A percentile compares a stretch with the other conserved stretches of the same genome.
Evolutionary conservation across 345 rosid genomes (phyloP).

Genomic region (Erucastrum elatum): DNA sequence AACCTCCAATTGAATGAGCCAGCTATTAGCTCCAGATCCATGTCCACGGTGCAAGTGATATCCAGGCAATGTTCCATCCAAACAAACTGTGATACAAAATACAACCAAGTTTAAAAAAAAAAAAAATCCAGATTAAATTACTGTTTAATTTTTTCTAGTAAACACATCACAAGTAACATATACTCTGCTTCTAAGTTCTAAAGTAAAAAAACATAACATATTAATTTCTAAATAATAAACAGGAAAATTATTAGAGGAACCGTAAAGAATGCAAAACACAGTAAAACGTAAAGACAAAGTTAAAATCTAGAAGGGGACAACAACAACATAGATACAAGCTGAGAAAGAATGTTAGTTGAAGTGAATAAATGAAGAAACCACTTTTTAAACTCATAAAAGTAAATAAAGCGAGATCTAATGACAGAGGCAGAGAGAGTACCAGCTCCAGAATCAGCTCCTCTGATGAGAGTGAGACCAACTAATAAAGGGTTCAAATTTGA

Average conservation of each 20-base stretch:
- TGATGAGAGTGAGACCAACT: slow-evolving; percentile 90
- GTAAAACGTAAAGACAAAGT: slow-evolving; percentile 20
- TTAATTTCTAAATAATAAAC: background rate
- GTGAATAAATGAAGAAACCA: slow-evolving; percentile 20
- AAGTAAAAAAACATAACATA: background rate
- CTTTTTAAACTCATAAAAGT: background rate
- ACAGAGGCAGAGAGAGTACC: slow-evolving; percentile 47
- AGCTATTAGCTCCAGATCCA: slow-evolving; percentile 81
- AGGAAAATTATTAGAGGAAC: background rate
- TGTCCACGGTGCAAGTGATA: slow-evolving; percentile 83
- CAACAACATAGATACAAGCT: slow-evolving; percentile 18
- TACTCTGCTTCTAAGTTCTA: background rate
- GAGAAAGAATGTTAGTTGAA: slow-evolving; percentile 27
- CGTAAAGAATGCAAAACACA: background rate
- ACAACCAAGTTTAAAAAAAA: background rate
- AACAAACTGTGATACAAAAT: slow-evolving; percentile 59
- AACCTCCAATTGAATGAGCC: slow-evolving; percentile 97
- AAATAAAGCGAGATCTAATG: slow-evolving; percentile 7
- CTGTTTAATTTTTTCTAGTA: background rate
- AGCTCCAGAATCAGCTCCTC: slow-evolving; percentile 76
- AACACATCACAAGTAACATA: background rate
- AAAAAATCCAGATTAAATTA: background rate
- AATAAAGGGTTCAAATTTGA: slow-evolving; percentile 45
- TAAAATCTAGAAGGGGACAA: slow-evolving; percentile 16
- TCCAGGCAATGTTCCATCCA: slow-evolving; percentile 97